Conservation (phyloP, 257 asterid species). For the Salvia miltiorrhiza region DNA sequence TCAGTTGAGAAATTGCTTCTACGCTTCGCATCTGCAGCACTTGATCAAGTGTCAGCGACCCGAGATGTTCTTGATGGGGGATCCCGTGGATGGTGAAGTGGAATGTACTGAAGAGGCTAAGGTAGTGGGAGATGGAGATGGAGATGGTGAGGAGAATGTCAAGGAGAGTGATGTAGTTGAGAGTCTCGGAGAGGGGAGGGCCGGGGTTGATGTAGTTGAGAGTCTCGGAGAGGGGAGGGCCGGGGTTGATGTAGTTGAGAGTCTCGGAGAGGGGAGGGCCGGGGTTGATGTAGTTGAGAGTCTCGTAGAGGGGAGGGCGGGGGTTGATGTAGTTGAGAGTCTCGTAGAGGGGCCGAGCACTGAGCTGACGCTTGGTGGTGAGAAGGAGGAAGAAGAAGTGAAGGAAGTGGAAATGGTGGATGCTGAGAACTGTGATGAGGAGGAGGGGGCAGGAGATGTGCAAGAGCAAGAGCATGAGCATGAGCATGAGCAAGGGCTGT, state of each 20-base stretch:
- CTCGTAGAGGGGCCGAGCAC: constrained; percentile 55
- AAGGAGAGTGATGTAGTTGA: constrained; percentile 10
- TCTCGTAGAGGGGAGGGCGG: constrained; percentile 24
- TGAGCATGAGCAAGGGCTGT: constrained; percentile 51
- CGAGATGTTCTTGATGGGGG: constrained; percentile 30
- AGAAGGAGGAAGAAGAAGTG: constrained; percentile 32
- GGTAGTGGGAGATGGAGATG: constrained; percentile 7
- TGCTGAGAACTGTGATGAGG: constrained; percentile 42
- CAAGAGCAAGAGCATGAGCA: constrained; percentile 19
- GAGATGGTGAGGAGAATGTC: constrained; percentile 24
- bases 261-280: too few species aligned
- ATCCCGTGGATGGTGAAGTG: constrained; percentile 15
- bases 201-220: too few species aligned
- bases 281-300: too few species aligned
- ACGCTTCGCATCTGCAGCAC: constrained; percentile 81
- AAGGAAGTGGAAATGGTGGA: constrained; percentile 43
- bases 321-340: neutral
- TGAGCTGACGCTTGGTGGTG: constrained; percentile 68
- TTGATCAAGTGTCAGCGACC: constrained; percentile 59
- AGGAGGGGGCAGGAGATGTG: constrained; percentile 22
- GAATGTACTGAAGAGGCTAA: constrained; percentile 27
- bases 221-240: too few species aligned
- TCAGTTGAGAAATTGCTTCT: constrained; percentile 58
- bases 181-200: too few species aligned
- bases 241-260: too few species aligned